Conservation (phyloP, 1,284 basidiomycete genomes). For the Baeospora myosura region DNA sequence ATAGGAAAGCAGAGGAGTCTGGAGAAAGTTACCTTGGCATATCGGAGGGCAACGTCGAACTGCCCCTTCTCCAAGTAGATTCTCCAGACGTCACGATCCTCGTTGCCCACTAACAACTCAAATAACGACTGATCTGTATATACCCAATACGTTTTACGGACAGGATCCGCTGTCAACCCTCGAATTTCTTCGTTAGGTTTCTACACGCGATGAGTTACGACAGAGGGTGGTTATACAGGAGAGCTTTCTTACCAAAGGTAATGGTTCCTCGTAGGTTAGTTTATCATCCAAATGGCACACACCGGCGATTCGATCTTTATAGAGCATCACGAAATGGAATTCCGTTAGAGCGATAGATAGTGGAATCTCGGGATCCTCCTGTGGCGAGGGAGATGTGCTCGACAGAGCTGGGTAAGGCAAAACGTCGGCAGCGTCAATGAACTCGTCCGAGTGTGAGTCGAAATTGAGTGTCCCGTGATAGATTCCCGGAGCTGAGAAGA, state of each 20-base stretch:
- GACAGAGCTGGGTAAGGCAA: conserved; percentile 53
- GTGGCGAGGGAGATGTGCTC: conserved; percentile 18
- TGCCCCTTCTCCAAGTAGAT: conserved; percentile 78
- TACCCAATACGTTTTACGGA: conserved; percentile 90
- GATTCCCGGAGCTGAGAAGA: conserved; percentile 62
- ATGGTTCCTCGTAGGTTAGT: conserved; percentile 75
- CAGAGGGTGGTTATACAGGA: conserved; percentile 3
- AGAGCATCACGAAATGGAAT: conserved; percentile 89
- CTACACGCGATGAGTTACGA: conserved; percentile 29
- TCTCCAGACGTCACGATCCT: conserved; percentile 93
- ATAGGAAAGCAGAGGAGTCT: conserved; percentile 2
- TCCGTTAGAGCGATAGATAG: conserved; percentile 81
- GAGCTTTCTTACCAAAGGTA: conserved; percentile 66
- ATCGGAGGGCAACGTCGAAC: conserved; percentile 73
- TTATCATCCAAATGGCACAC: conserved; percentile 80
- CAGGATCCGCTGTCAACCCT: conserved; percentile 76
- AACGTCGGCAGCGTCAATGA: conserved; percentile 71
- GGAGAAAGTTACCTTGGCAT: conserved; percentile 72
- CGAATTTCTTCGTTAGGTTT: conserved; percentile 66
- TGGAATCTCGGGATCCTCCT: conserved; percentile 40
- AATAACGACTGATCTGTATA: conserved; percentile 88
- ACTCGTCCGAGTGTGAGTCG: conserved; percentile 59
- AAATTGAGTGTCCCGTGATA: conserved; percentile 78
- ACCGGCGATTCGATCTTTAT: conserved; percentile 72
- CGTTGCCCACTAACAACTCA: conserved; percentile 82